A percentile compares a stretch with the other conserved stretches of the same genome.
Evolutionary conservation across 1,284 basidiomycete species (phyloP).

Genomic region (Tremellales sp.): DNA sequence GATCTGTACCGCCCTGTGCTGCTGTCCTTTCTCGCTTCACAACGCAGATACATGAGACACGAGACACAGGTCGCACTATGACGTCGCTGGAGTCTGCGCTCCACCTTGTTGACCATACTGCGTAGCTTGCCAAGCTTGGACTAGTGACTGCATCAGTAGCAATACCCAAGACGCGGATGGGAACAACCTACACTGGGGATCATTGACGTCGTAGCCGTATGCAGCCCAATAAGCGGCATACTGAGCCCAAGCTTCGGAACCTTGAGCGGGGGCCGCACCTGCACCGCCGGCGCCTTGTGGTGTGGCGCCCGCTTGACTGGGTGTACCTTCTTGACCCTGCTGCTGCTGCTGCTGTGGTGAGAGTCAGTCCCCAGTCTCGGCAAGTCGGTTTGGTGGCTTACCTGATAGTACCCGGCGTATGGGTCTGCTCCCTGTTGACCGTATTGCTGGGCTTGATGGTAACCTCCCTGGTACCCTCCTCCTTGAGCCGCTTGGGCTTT

Average conservation of each 20-base stretch:
- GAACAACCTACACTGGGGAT: conserved; percentile 44
- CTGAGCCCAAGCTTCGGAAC: conserved; percentile 46
- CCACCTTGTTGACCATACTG: conserved; percentile 35
- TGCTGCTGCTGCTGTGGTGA: conserved; percentile 1
- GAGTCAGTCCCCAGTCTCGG: too few relatives aligned
- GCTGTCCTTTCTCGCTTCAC: too few relatives aligned
- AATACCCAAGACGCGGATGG: neutral
- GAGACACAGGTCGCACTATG: neutral
- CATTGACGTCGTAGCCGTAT: conserved; percentile 82
- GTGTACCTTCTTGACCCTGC: conserved; percentile 14
- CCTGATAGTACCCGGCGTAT: conserved; percentile 13
- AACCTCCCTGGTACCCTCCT: conserved; percentile 37
- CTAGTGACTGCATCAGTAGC: conserved; percentile 13
- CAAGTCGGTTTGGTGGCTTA: too few relatives aligned
- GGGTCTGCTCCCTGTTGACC: conserved; percentile 15
- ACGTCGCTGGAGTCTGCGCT: conserved; percentile 1
- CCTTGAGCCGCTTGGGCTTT: conserved; percentile 61
- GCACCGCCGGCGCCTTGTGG: conserved; percentile 45
- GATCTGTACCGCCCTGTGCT: neutral
- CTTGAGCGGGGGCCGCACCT: conserved; percentile 42
- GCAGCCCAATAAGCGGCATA: conserved; percentile 58
- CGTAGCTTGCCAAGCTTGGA: conserved; percentile 47
- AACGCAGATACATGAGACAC: neutral
- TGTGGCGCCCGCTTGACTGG: neutral
- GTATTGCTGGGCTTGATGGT: conserved; percentile 53